These are phyloP conservation scores for Dactylorhiza incarnata DNA, from an alignment of 106 monocot species.

Conservation along the genomic window DNA sequence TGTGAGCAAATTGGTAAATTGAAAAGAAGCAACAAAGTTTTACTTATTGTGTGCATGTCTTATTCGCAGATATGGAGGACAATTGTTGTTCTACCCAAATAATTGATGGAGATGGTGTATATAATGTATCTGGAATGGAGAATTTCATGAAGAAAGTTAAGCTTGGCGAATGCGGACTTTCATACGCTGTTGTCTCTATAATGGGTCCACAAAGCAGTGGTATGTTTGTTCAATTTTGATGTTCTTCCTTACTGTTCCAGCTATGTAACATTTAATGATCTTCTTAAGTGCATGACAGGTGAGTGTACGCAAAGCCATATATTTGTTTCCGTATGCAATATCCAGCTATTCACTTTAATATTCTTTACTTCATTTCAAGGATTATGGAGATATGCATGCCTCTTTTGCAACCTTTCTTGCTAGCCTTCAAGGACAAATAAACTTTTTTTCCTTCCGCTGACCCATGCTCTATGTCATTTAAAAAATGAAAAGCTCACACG, in stretches of 20 bases:
- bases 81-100: constrained; percentile 42
- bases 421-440: too few species aligned
- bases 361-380: not conserved
- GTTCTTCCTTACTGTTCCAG: not conserved
- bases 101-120: constrained; percentile 68
- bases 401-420: too few species aligned
- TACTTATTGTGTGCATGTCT: not conserved
- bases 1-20: not conserved
- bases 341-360: not conserved
- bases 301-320: not conserved
- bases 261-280: not conserved
- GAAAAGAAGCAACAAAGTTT: not conserved
- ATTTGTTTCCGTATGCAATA: not conserved
- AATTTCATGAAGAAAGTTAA: constrained; percentile 36
- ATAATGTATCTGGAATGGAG: constrained; percentile 42
- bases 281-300: not conserved
- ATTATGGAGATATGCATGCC: not conserved
- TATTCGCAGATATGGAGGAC: constrained; percentile 47
- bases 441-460: too few species aligned
- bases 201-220: constrained; percentile 92
- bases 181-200: constrained; percentile 76
- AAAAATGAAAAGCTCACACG: too few species aligned
- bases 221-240: constrained; percentile 18
- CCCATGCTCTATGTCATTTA: too few species aligned
- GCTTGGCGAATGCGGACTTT: constrained; percentile 58